phyloP scores from a whole-genome alignment of 306 rosid genomes.

The Biancaea sappan region DNA sequence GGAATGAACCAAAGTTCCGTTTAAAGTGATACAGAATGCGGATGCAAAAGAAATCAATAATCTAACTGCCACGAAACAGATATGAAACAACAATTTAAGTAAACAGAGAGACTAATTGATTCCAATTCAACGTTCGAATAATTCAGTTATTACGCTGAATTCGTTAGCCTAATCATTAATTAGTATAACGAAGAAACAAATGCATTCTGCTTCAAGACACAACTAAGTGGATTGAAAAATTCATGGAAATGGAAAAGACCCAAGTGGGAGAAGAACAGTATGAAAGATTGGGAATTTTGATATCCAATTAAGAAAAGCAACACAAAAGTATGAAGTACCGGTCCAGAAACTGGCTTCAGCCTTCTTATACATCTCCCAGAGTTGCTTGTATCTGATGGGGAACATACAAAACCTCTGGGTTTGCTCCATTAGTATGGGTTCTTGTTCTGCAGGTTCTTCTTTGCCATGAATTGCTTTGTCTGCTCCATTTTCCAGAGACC shows the following conservation, averaged over 20 bases:
- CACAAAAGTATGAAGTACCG: constrained; percentile 46
- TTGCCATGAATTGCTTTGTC: constrained; percentile 7
- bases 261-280: background rate
- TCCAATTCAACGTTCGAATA: background rate
- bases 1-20: background rate
- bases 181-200: background rate
- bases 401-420: constrained; percentile 86
- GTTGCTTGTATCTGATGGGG: constrained; percentile 67
- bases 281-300: background rate
- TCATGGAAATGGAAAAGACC: background rate
- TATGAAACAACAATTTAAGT: background rate
- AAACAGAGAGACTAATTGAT: background rate
- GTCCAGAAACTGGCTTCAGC: constrained; percentile 97
- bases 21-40: background rate
- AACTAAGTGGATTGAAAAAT: background rate
- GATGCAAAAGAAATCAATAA: background rate
- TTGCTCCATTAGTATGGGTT: constrained; percentile 76
- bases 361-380: constrained; percentile 98
- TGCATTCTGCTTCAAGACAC: background rate
- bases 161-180: background rate
- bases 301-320: constrained; percentile 13
- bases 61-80: background rate
- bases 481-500: constrained; percentile 52
- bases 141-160: background rate
- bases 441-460: constrained; percentile 38